Percentiles rank a stretch among this genome's conserved stretches.
Evolutionary conservation across 1,284 basidiomycete genomes (phyloP).

Genomic region (Ganoderma lucidum): DNA sequence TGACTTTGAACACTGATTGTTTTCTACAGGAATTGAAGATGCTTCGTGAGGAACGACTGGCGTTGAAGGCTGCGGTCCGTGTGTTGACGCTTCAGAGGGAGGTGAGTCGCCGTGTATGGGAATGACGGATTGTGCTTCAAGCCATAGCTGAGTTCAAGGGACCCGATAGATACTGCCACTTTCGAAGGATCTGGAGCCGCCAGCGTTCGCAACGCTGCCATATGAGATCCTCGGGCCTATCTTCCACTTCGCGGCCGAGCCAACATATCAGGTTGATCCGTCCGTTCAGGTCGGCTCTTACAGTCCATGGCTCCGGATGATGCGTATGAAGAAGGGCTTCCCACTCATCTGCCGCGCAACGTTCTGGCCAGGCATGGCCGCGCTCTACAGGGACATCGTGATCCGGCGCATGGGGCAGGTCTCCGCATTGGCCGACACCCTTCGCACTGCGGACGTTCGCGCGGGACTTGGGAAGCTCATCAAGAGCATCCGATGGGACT

Average conservation of each 20-base stretch:
- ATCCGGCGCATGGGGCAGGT: slow-evolving; percentile 19
- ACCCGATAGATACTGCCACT: neutral
- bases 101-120: neutral
- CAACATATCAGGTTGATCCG: neutral
- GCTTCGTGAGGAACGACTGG: neutral
- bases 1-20: neutral
- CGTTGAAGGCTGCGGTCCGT: neutral
- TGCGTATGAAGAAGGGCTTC: slow-evolving; percentile 9
- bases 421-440: slow-evolving; percentile 8
- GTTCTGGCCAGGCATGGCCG: slow-evolving; percentile 10
- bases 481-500: slow-evolving; percentile 12
- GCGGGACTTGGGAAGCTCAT: neutral
- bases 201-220: neutral
- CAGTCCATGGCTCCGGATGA: neutral
- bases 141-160: neutral
- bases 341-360: slow-evolving; percentile 9
- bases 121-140: neutral
- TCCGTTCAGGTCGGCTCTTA: neutral
- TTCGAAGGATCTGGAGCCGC: neutral
- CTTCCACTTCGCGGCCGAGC: neutral
- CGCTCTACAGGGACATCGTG: slow-evolving; percentile 15
- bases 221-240: neutral
- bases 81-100: neutral
- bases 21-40: neutral
- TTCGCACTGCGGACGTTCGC: neutral